Base-by-base conservation (phyloP, 129 eudicot species). In the Saussurea involucrata region DNA sequence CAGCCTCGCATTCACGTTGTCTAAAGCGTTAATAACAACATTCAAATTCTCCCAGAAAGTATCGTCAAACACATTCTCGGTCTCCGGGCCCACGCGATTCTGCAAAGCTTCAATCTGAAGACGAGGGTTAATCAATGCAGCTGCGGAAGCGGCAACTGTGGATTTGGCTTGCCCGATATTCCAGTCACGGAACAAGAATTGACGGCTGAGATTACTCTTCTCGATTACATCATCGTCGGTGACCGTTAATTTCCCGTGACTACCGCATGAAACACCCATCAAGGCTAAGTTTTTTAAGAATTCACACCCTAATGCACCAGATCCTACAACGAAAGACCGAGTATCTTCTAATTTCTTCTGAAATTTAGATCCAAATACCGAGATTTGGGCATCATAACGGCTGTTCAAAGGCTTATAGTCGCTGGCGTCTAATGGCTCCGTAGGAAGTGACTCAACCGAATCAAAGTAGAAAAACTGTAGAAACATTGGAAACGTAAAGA, bases 101-200 rank as follows among this genome's bases (percentile, higher is more conserved):
- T 93, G 98, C 82, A 93, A 84, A 58, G 98, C 98, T 90, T 90
- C 92, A n/a, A 93, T 79, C 37, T 44, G 83, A 77, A 93, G 68
- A 75, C 63, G 76, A 6, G 97, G 89, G 71, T 90, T 93, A 24
- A 93, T 88, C 42, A 81, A 71, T 20, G 88, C 73, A 63, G 98
- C 96, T 8, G 98, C 97, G 44, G 93, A 70, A 71, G 97, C 98
- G 71, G 97, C 98, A 75, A 93, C 97, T 3, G 97, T 90, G 55
- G 98, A 93, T 80, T 90, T 93, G 27, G 97, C 97, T 83, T 93
- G 97, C 72, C 98, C 98, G 22, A 93, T 93, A 80, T 93, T 93
- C 98, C 98, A 93, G 78, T 93, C 98, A 69, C 93, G 97, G 46
- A 93, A 90, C 37, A 93, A 76, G 73, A 93, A 93, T 66, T 93